Base-by-base conservation (phyloP, 2,329 filamentous ascomycete genomes). In the Chaetomium strumarium region DNA sequence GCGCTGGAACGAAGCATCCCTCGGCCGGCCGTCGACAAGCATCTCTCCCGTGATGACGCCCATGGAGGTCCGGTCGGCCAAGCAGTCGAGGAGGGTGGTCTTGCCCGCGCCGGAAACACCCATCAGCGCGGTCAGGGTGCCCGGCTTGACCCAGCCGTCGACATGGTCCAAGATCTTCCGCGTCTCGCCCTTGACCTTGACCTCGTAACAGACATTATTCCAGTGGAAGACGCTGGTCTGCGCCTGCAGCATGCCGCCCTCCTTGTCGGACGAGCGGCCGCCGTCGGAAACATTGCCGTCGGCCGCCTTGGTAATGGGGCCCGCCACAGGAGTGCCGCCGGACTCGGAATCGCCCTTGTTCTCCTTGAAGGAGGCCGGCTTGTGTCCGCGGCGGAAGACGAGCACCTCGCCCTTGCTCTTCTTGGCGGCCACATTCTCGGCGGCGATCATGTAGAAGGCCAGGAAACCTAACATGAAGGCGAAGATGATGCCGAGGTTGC, bases 21-120 rank as follows among this genome's bases (percentile, higher is more conserved):
- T 82, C 29, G 81, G 83, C 36, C 75, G 77, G 30, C 80, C 80
- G 54, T 83, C 77, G 12, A 84, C 78, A 11, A 82, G 68, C 85
- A 95, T 93, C 61, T 92, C 85, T 49, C 91, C 91, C 7, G 81
- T 83, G 44, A 96, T 88, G 16, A 95, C 85, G 70, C 91, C 91
- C 83, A 93, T 92, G 0, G 88, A 90, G 11, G 86, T 86, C 66
- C 91, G 85, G 54, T 87, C 88, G 42, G 91, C 91, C 58, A 96
- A 76, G 34, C 88, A 88, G 69, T 96, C 88, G 31, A 96, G 73
- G 29, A 96, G 79, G 1, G 91, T 96, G 0, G 91, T 96, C 70
- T 96, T 96, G 53, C 91, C 91, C n/a, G 91, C 91, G 60, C 91
- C 90, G 31, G 86, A 90, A 8, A 91, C 88, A 72, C 90, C 88